Conservation (phyloP, 2,329 filamentous ascomycete genomes). For the Colletotrichum musicola region DNA sequence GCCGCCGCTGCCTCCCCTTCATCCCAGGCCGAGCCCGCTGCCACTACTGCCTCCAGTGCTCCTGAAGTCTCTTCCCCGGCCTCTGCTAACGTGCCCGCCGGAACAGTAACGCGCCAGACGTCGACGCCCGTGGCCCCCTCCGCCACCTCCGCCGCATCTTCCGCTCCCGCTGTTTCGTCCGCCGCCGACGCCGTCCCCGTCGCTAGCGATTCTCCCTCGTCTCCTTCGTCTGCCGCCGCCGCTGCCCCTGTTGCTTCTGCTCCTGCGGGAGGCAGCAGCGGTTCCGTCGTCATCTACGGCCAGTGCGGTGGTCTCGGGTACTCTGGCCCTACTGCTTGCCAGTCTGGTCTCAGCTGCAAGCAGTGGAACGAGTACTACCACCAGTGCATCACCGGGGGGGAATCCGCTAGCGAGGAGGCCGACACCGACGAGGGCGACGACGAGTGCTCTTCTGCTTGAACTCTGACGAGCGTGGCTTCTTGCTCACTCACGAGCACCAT, state of each 20-base stretch:
- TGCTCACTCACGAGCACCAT: background rate
- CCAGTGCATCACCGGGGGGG: constrained; percentile 49
- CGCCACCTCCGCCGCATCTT: background rate
- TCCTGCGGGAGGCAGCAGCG: background rate
- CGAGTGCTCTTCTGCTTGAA: background rate
- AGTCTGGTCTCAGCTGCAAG: constrained; percentile 43
- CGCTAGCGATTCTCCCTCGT: constrained; percentile 3
- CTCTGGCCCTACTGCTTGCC: constrained; percentile 52
- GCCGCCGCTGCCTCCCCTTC: background rate
- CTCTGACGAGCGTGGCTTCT: background rate
- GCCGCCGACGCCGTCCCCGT: background rate
- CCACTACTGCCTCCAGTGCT: background rate
- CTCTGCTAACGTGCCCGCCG: background rate
- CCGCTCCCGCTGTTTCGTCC: background rate
- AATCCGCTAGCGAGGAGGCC: background rate
- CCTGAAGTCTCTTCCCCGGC: background rate
- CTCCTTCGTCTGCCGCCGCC: background rate
- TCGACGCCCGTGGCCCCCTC: background rate
- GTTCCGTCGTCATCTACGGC: constrained; percentile 45
- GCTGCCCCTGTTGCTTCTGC: background rate
- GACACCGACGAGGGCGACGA: background rate
- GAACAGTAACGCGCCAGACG: background rate
- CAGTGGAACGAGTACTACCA: constrained; percentile 45
- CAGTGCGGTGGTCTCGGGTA: constrained; percentile 55
- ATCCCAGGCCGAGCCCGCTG: background rate